A percentile compares a stretch with the other conserved stretches of the same genome.
These are phyloP conservation scores for Aspergillus sp. DNA, from an alignment of 2,329 filamentous ascomycete genomes.

Conservation along the genomic window DNA sequence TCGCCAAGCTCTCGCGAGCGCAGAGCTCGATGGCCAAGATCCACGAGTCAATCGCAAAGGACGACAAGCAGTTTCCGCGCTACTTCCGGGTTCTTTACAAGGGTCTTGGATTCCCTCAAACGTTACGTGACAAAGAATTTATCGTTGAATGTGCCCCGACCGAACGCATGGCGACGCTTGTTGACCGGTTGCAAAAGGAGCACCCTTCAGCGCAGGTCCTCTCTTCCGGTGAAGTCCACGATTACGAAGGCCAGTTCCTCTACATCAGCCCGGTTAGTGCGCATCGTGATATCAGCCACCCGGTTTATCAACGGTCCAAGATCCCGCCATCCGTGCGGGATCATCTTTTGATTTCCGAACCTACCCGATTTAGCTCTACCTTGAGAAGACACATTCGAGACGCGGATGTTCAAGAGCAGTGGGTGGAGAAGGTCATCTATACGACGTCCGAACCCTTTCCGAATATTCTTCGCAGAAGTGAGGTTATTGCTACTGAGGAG, in stretches of 20 bases:
- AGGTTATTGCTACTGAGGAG: slow-evolving; percentile 73
- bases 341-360: slow-evolving; percentile 77
- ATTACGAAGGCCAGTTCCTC: slow-evolving; percentile 88
- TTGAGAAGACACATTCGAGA: slow-evolving; percentile 71
- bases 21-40: slow-evolving; percentile 91
- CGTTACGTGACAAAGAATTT: slow-evolving; percentile 85
- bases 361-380: slow-evolving; percentile 78
- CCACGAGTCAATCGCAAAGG: slow-evolving; percentile 84
- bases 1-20: slow-evolving; percentile 84
- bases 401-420: slow-evolving; percentile 70
- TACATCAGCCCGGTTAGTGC: slow-evolving; percentile 80
- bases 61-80: slow-evolving; percentile 75
- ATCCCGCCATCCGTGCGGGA: slow-evolving; percentile 84
- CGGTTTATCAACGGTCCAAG: slow-evolving; percentile 84
- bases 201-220: slow-evolving; percentile 85
- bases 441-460: slow-evolving; percentile 86
- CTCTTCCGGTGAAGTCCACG: slow-evolving; percentile 70
- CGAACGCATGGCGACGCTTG: slow-evolving; percentile 80
- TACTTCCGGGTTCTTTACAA: slow-evolving; percentile 93
- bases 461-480: slow-evolving; percentile 84
- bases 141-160: slow-evolving; percentile 82
- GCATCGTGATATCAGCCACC: slow-evolving; percentile 79
- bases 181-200: slow-evolving; percentile 88
- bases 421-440: slow-evolving; percentile 82
- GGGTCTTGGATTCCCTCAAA: slow-evolving; percentile 82